These are phyloP conservation scores for Coelastrella sp. DNA, from an alignment of 139 green algal species.

Conservation along the genomic window DNA sequence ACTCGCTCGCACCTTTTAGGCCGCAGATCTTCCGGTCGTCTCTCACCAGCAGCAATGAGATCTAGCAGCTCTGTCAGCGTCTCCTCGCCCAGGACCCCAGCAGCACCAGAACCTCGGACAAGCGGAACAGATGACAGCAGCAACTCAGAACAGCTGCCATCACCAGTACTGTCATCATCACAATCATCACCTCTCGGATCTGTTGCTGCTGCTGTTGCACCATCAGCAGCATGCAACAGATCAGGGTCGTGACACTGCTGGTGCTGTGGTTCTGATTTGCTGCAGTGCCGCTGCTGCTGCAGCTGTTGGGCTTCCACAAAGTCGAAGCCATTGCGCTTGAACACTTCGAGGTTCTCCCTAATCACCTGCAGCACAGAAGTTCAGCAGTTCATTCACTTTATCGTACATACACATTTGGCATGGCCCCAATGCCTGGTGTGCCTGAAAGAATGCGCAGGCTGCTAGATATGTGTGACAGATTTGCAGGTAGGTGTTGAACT, in stretches of 20 bases:
- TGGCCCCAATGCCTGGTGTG: too few species aligned
- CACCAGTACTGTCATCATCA: neutral
- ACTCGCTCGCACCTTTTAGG: slow-evolving; percentile 51
- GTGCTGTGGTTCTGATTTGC: neutral
- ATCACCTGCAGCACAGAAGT: slow-evolving; percentile 22
- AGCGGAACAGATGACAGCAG: slow-evolving; percentile 73
- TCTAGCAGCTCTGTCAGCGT: slow-evolving; percentile 79
- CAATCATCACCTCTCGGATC: neutral
- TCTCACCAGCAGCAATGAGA: slow-evolving; percentile 53
- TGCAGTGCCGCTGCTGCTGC: slow-evolving; percentile 36
- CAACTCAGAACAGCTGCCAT: slow-evolving; percentile 51
- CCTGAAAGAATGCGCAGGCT: too few species aligned
- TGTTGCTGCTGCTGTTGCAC: neutral
- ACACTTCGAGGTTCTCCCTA: slow-evolving; percentile 80
- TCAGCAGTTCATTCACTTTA: too few species aligned
- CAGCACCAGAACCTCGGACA: slow-evolving; percentile 65
- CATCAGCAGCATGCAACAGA: neutral
- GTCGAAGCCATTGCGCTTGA: slow-evolving; percentile 93
- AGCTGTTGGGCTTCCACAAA: slow-evolving; percentile 75
- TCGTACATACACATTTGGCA: too few species aligned
- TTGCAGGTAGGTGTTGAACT: too few species aligned
- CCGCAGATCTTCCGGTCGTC: slow-evolving; percentile 47
- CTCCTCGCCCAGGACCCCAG: slow-evolving; percentile 68
- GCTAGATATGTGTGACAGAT: too few species aligned
- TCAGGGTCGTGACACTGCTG: neutral